phyloP scores from a whole-genome alignment of 2,329 filamentous ascomycete species.

The Calonectria henricotiae region DNA sequence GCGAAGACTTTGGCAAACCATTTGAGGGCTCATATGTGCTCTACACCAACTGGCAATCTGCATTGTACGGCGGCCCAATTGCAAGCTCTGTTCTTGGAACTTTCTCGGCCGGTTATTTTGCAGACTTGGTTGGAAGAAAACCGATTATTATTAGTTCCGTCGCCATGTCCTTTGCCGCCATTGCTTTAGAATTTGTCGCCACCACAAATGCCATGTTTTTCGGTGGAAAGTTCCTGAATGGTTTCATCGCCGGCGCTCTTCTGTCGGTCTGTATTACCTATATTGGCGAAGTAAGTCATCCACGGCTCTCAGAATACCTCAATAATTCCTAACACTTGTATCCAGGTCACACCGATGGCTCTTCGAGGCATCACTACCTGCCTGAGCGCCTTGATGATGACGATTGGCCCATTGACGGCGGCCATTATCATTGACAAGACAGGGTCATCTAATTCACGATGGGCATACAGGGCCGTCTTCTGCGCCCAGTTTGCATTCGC shows the following conservation, averaged over 20 bases:
- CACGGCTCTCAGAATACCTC: too few species aligned
- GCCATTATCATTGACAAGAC: slow-evolving; percentile 56
- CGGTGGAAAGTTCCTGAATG: slow-evolving; percentile 62
- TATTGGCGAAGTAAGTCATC: slow-evolving; percentile 52
- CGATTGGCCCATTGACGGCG: slow-evolving; percentile 54
- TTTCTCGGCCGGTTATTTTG: slow-evolving; percentile 27
- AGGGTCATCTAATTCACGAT: slow-evolving; percentile 49
- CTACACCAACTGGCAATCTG: slow-evolving; percentile 35
- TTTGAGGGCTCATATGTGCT: slow-evolving; percentile 36
- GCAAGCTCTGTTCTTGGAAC: slow-evolving; percentile 35
- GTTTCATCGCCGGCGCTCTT: slow-evolving; percentile 56
- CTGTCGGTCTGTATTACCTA: slow-evolving; percentile 52
- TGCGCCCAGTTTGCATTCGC: slow-evolving; percentile 57
- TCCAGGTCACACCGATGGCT: slow-evolving; percentile 51
- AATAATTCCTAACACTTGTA: background rate
- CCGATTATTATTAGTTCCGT: slow-evolving; percentile 32
- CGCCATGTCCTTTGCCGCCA: slow-evolving; percentile 36
- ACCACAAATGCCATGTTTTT: slow-evolving; percentile 62
- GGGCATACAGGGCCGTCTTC: slow-evolving; percentile 57
- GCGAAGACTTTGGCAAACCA: slow-evolving; percentile 42
- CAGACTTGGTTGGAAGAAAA: slow-evolving; percentile 34
- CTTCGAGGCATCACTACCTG: slow-evolving; percentile 54
- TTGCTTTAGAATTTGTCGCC: slow-evolving; percentile 59
- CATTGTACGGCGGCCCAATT: slow-evolving; percentile 34
- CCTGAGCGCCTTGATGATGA: slow-evolving; percentile 53